Base-by-base conservation (phyloP, 129 eudicot genomes). In the Flaveria bidentis region DNA sequence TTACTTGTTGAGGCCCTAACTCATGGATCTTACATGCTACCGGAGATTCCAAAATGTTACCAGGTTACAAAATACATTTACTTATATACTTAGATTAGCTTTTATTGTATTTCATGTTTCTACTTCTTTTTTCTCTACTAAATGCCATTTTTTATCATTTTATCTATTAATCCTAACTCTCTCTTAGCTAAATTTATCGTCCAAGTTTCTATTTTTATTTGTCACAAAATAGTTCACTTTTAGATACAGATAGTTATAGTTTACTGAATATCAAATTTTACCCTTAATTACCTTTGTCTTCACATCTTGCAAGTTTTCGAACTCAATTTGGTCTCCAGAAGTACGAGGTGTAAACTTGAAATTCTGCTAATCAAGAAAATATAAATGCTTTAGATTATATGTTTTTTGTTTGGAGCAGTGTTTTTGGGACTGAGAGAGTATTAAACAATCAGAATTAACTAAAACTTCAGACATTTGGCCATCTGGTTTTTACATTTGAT, bases 21-120 rank as follows among this genome's bases (percentile, higher is more conserved):
- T 6, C 99, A 95, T 72, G 99, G 99, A 3, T 95, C 99, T 2
- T 95, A 80, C 78, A 89, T 87, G 96, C 77, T 84, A 39, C 94
- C 97, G 0, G 92, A 91, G 67, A 80, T 95, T 74, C 94, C 99
- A 3, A 76, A 76, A 77, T 86, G 99, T 81, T 95, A 91, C 66
- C 99, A 91, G 96, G 99, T 95, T 78, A 63, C 30, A 61, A 49
- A 9, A 45, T n/a, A 18, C 49, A 68, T 64, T 39, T 25, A 41
- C 2, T 74, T 61, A 26, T 9, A 73, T 89, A 84, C 28, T 88
- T 46, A 5, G 22, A 28, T 5, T 63, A 30, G 2, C 42, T 15
- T 13, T 62, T 7, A 9, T 44, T 44, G 11, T 11, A 44, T 11
- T 8, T 44, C 12, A 9, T 44, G 49, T 44, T 44, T 44, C 49